These are phyloP conservation scores for Globisporangium rhizosaccharum DNA, from an alignment of 352 stramenopile genomes.

Conservation along the genomic window DNA sequence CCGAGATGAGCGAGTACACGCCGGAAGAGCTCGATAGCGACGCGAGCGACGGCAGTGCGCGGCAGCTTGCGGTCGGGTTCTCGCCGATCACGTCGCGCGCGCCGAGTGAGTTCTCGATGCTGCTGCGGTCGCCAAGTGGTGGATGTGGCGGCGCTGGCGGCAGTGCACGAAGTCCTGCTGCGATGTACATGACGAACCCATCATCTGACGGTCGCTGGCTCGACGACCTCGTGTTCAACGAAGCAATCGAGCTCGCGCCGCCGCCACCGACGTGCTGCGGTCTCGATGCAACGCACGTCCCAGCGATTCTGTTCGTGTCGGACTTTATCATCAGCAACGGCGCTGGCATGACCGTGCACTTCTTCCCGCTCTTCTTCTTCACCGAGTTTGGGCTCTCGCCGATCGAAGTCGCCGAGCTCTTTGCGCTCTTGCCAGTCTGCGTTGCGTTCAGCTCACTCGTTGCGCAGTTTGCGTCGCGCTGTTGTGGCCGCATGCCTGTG, in stretches of 20 bases:
- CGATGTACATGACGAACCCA: slow-evolving; percentile 17
- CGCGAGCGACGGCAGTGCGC: not conserved
- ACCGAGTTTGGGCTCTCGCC: slow-evolving; percentile 47
- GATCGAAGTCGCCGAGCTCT: slow-evolving; percentile 52
- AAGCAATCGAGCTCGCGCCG: slow-evolving; percentile 3
- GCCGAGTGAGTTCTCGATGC: slow-evolving; percentile 28
- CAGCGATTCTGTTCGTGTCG: slow-evolving; percentile 51
- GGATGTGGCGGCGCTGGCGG: not conserved
- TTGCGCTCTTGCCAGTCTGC: slow-evolving; percentile 43
- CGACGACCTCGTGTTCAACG: slow-evolving; percentile 16
- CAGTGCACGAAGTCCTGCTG: not conserved
- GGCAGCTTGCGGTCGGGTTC: slow-evolving; percentile 7
- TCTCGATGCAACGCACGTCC: slow-evolving; percentile 39
- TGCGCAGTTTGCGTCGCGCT: slow-evolving; percentile 33
- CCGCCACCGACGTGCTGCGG: slow-evolving; percentile 22
- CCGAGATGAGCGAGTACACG: slow-evolving; percentile 39
- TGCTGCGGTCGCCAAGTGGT: slow-evolving; percentile 17
- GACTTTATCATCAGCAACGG: slow-evolving; percentile 72
- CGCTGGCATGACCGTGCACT: slow-evolving; percentile 47
- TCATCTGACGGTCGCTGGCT: not conserved
- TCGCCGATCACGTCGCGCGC: slow-evolving; percentile 13
- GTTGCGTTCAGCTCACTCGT: slow-evolving; percentile 38
- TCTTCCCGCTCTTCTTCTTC: slow-evolving; percentile 65
- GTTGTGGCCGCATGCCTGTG: slow-evolving; percentile 43
- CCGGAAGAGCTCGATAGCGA: slow-evolving; percentile 13